These are phyloP conservation scores for Coelastrella sp. DNA, from an alignment of 139 green algal genomes.

Conservation along the genomic window DNA sequence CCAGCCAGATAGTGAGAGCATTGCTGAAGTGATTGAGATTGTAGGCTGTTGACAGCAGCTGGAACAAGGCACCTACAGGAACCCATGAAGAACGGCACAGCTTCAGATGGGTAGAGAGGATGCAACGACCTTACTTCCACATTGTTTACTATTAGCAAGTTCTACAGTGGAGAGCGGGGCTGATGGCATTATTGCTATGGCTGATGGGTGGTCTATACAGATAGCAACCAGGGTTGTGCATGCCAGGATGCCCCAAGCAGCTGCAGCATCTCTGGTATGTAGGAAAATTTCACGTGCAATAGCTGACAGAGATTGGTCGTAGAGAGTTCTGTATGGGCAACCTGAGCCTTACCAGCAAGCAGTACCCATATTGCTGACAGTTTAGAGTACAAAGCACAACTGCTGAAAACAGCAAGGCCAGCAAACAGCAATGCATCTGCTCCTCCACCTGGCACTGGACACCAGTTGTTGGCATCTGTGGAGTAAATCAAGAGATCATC, in stretches of 20 bases:
- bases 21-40: conserved; percentile 78
- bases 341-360: conserved; percentile 22
- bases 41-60: conserved; percentile 16
- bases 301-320: no score
- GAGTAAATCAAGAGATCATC: not conserved
- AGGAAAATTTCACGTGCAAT: no score
- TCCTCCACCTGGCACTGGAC: conserved; percentile 57
- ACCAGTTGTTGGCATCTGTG: conserved; percentile 66
- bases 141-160: no score
- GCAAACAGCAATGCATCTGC: conserved; percentile 72
- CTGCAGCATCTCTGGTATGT: not conserved
- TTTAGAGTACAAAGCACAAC: conserved; percentile 42
- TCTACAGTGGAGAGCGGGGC: no score
- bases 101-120: no score
- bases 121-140: no score
- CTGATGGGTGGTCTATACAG: no score
- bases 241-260: no score
- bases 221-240: no score
- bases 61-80: conserved; percentile 40
- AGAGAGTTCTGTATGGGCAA: not conserved
- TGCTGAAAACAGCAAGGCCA: conserved; percentile 56
- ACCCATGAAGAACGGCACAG: no score
- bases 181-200: no score
- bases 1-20: conserved; percentile 82
- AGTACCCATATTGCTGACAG: conserved; percentile 63